These are phyloP conservation scores for Abrus precatorius DNA, from an alignment of 306 rosid genomes.

Conservation along the genomic window DNA sequence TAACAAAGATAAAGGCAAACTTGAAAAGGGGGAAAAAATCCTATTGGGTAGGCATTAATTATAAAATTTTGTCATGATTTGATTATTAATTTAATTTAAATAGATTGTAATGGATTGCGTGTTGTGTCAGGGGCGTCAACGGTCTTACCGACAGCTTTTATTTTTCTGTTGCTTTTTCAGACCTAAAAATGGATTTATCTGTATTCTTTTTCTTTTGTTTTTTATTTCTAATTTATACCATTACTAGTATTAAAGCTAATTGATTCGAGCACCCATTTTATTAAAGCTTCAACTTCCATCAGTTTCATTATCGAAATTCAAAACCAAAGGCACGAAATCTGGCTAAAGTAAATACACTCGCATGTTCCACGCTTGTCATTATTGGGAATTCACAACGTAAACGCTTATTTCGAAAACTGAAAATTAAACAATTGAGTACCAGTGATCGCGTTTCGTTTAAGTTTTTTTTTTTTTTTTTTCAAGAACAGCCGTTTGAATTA, in stretches of 20 bases:
- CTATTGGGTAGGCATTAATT: slow-evolving; percentile 7
- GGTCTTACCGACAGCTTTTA: slow-evolving; percentile 65
- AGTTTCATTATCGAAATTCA: background rate
- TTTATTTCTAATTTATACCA: background rate
- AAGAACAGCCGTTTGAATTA: no score
- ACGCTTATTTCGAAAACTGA: background rate
- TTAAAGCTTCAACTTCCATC: slow-evolving; percentile 2
- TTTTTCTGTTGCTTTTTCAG: slow-evolving; percentile 58
- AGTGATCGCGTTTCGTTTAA: background rate
- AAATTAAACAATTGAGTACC: background rate
- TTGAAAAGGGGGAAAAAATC: background rate
- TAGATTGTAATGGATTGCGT: slow-evolving; percentile 50
- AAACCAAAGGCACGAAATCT: slow-evolving; percentile 2
- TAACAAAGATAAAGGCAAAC: background rate
- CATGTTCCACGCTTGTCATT: slow-evolving; percentile 7
- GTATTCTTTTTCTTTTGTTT: slow-evolving; percentile 9
- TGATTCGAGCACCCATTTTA: slow-evolving; percentile 12
- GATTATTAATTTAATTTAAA: slow-evolving; percentile 14
- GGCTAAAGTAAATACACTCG: slow-evolving; percentile 16
- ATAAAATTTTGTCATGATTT: slow-evolving; percentile 7
- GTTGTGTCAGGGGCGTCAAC: slow-evolving; percentile 55
- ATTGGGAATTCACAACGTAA: background rate
- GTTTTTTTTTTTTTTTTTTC: background rate
- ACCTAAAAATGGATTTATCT: slow-evolving; percentile 48
- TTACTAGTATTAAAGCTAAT: background rate